Conservation (phyloP, 192 early-diverging fungal species). For the Endogone sp. region DNA sequence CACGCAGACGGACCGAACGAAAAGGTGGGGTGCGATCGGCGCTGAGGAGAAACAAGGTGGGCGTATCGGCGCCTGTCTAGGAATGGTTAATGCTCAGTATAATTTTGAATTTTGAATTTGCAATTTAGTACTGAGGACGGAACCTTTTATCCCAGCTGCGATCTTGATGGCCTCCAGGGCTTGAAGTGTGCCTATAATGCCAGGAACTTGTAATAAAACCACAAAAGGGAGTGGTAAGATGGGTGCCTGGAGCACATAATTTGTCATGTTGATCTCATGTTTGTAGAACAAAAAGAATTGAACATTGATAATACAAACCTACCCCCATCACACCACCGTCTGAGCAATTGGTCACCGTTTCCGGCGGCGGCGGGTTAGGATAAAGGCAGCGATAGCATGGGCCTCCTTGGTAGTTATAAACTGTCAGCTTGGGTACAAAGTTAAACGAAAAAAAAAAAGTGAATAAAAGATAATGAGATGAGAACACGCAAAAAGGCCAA, state of each 20-base stretch:
- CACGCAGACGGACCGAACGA: slow-evolving; percentile 75
- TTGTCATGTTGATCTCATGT: no score
- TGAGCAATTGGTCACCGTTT: slow-evolving; percentile 83
- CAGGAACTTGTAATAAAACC: slow-evolving; percentile 59
- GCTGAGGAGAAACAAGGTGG: slow-evolving; percentile 80
- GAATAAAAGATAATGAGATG: background rate
- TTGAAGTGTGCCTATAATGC: slow-evolving; percentile 88
- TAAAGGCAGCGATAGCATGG: slow-evolving; percentile 98
- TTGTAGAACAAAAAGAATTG: no score
- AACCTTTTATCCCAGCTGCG: slow-evolving; percentile 38
- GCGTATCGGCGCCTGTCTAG: slow-evolving; percentile 33
- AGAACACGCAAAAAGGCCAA: no score
- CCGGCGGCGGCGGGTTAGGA: slow-evolving; percentile 87
- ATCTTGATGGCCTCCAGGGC: slow-evolving; percentile 93
- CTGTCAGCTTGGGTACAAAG: slow-evolving; percentile 52
- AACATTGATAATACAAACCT: no score
- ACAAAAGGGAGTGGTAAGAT: background rate
- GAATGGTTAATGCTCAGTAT: background rate
- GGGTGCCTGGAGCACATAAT: no score
- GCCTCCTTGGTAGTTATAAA: slow-evolving; percentile 87
- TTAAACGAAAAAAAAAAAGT: background rate
- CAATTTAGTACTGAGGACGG: background rate
- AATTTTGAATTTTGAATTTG: background rate
- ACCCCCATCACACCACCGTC: slow-evolving; percentile 93
- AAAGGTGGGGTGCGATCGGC: slow-evolving; percentile 66